These are phyloP conservation scores for Coemansia sp. DNA, from an alignment of 192 early-diverging fungal genomes.

Conservation along the genomic window DNA sequence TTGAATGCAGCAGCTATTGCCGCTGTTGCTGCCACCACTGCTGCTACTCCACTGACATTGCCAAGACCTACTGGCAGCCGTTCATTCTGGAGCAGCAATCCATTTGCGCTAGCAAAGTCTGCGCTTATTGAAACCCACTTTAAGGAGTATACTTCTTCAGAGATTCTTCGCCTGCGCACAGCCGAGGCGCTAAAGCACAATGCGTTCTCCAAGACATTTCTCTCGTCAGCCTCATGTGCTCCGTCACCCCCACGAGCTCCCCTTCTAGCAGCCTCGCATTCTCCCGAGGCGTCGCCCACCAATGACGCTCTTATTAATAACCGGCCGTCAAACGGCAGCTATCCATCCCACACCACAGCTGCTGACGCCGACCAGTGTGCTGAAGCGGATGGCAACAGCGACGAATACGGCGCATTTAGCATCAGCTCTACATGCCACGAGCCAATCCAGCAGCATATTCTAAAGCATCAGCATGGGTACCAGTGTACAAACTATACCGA, in stretches of 20 bases:
- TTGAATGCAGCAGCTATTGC: conserved; percentile 6
- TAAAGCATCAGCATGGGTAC: not conserved
- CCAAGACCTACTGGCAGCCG: conserved; percentile 1
- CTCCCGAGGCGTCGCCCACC: not conserved
- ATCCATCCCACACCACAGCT: conserved; percentile 17
- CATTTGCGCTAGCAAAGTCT: not conserved
- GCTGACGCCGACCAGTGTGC: conserved; percentile 9
- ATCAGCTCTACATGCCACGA: conserved; percentile 22
- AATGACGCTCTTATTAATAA: not conserved
- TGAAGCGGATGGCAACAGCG: conserved; percentile 6
- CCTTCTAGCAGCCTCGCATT: conserved; percentile 1
- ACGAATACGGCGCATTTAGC: conserved; percentile 15
- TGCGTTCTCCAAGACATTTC: not conserved
- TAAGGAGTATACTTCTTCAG: conserved; percentile 32
- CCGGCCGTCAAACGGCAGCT: conserved; percentile 19
- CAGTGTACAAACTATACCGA: not conserved
- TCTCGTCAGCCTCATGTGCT: not conserved
- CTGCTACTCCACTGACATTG: not conserved
- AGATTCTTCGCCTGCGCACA: conserved; percentile 30
- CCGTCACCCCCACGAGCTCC: conserved; percentile 5
- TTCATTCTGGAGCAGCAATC: conserved; percentile 18
- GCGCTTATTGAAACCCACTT: conserved; percentile 15
- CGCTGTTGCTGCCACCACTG: conserved; percentile 8
- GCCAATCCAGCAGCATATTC: not conserved
- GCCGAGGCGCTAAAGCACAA: conserved; percentile 10